These are phyloP conservation scores for Aspergillus puulaauensis DNA, from an alignment of 2,329 filamentous ascomycete species.

Conservation along the genomic window DNA sequence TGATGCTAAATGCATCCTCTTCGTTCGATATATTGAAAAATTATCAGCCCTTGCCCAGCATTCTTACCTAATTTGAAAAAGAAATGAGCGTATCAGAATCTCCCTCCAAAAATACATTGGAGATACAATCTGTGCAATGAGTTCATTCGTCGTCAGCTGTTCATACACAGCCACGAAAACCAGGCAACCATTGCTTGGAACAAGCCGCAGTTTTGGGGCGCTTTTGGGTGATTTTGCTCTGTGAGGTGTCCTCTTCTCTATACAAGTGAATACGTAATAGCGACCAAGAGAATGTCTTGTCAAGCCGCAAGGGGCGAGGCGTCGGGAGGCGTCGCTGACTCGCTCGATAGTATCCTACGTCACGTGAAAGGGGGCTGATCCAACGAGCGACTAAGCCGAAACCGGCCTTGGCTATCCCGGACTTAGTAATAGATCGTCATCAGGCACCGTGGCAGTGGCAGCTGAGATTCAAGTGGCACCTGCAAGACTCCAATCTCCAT, in stretches of 20 bases:
- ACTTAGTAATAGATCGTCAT: not conserved
- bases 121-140: not conserved
- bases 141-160: not conserved
- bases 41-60: not conserved
- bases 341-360: not conserved
- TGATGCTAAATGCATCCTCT: too few relatives aligned
- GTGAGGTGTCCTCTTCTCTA: too few relatives aligned
- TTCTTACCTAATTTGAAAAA: not conserved
- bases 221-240: too few relatives aligned
- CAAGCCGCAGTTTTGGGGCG: not conserved
- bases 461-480: not conserved
- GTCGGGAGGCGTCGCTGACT: not conserved
- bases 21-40: too few relatives aligned
- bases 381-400: not conserved
- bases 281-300: not conserved
- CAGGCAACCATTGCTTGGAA: not conserved
- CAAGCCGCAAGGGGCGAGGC: not conserved
- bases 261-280: not conserved
- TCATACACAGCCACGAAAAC: not conserved
- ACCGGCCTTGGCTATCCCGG: not conserved
- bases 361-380: constrained; percentile 1
- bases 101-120: constrained; percentile 6
- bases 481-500: constrained; percentile 2
- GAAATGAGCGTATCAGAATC: not conserved
- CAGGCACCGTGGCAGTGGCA: constrained; percentile 2